Percentiles rank a stretch among this genome's conserved stretches.
phyloP scores from a whole-genome alignment of 352 stramenopile species.

The Phytophthora sp. region DNA sequence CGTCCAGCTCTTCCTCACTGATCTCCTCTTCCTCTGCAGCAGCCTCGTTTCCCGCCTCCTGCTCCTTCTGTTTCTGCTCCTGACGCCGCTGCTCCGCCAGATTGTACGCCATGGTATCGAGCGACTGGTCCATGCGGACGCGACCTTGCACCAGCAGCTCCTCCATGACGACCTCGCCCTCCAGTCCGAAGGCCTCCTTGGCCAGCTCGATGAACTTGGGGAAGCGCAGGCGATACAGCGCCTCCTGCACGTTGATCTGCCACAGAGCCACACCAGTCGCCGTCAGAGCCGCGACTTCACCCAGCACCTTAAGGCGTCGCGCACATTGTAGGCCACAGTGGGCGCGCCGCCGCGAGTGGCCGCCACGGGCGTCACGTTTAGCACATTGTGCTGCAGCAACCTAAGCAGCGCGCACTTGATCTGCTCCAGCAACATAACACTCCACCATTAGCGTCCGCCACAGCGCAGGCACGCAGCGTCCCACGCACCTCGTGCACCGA shows the following conservation, averaged over 20 bases:
- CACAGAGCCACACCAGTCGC: neutral
- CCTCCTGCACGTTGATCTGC: constrained; percentile 83
- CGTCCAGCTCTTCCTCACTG: constrained; percentile 73
- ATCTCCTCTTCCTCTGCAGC: constrained; percentile 56
- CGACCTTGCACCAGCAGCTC: constrained; percentile 86
- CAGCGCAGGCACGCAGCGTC: neutral
- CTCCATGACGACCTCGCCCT: constrained; percentile 89
- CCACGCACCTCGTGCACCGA: constrained; percentile 57
- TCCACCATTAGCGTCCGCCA: neutral
- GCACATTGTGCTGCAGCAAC: constrained; percentile 88
- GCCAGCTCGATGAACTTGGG: constrained; percentile 84
- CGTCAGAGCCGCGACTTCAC: neutral
- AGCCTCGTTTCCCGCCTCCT: constrained; percentile 16
- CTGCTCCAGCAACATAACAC: constrained; percentile 17
- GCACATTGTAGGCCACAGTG: constrained; percentile 58
- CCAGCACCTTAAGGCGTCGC: neutral
- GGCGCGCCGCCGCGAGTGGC: constrained; percentile 17
- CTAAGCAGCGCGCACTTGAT: constrained; percentile 87
- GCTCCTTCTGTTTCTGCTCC: constrained; percentile 29
- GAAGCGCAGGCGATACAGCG: constrained; percentile 84
- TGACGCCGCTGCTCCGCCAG: constrained; percentile 69
- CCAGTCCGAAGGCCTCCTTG: constrained; percentile 74
- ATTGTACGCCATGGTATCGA: constrained; percentile 84
- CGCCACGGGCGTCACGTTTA: constrained; percentile 63
- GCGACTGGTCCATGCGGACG: constrained; percentile 84